phyloP scores from a whole-genome alignment of 495 filamentous ascomycete genomes.

The Margaritispora aquatica region DNA sequence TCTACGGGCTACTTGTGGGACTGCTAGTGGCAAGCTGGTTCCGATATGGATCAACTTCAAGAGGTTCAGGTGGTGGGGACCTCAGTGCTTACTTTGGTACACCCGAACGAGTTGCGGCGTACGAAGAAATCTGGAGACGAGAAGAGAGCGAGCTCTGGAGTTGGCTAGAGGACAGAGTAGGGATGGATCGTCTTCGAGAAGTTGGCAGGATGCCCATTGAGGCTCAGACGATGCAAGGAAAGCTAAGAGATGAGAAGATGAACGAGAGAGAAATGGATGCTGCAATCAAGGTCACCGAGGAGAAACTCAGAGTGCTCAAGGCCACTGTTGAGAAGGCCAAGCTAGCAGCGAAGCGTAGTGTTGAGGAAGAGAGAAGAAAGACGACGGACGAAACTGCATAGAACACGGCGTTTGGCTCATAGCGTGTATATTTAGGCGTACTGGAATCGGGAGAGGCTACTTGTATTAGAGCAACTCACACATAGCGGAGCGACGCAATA shows the following conservation, averaged over 20 bases:
- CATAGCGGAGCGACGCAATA: conserved; percentile 8
- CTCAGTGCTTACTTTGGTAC: conserved; percentile 29
- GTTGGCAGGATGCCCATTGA: conserved; percentile 34
- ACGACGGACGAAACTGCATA: background rate
- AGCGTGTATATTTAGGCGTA: background rate
- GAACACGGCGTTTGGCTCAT: background rate
- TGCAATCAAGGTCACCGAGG: conserved; percentile 79
- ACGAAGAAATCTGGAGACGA: conserved; percentile 86
- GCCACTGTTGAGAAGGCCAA: conserved; percentile 57
- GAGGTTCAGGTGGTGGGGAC: conserved; percentile 27
- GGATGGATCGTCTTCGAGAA: conserved; percentile 58
- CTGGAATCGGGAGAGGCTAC: background rate
- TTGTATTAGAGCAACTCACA: background rate
- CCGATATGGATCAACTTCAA: conserved; percentile 33
- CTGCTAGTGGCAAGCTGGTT: conserved; percentile 52
- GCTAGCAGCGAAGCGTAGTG: conserved; percentile 7
- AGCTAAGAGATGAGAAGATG: conserved; percentile 64
- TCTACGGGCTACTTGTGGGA: conserved; percentile 52
- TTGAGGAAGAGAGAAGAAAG: background rate
- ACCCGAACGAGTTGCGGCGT: conserved; percentile 71
- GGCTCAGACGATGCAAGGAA: conserved; percentile 42
- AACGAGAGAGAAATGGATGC: conserved; percentile 74
- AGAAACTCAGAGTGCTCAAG: conserved; percentile 70
- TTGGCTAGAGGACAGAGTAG: conserved; percentile 88
- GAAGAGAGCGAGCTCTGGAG: conserved; percentile 93